Base-by-base conservation (phyloP, 2,329 filamentous ascomycete genomes). In the Xylariaceae sp. region DNA sequence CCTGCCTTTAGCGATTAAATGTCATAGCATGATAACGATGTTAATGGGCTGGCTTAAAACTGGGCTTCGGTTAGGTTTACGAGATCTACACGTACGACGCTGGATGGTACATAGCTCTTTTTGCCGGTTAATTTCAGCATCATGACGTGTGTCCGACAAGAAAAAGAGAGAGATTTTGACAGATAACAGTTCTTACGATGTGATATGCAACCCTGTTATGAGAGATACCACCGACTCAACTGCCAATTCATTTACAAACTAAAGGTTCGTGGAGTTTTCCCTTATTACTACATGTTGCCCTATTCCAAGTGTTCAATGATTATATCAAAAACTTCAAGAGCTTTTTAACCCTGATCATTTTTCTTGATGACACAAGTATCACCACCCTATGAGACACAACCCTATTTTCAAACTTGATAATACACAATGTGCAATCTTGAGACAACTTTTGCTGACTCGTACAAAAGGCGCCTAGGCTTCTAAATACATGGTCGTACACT, bases 321-420 rank as follows among this genome's bases (percentile, higher is more conserved):
- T 78, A 74, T 67, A 73, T n/a, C n/a, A 69, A 67, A 63, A 65
- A 64, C 58, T 49, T 71, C 74, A 79, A 75, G 77, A 81, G 78
- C 78, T 82, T 82, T 82, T 82, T 82, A 82, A 82, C 77, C 77
- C 78, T 81, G 77, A 71, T 68, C 64, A n/a, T n/a, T 68, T 62
- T 59, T 61, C 34, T 73, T 80, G 74, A 80, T 78, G 77, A 80
- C 68, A 67, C 58, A 78, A 61, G 62, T 56, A 77, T 75, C 70
- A 80, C 65, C 65, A 76, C 67, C 59, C 56, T 80, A 79, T 81
- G 79, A 82, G 76, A 72, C 66, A 68, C 62, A 44, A 42, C 2
- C 22, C 38, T 45, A 17, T 38, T 37, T 39, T 47, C 11, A 20
- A 35, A 22, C n/a, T 43, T 46, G 25, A 47, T 40, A n/a, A 32